These are phyloP conservation scores for Wickerhamomyces rabaulensis DNA, from an alignment of 805 yeast genomes.

Conservation along the genomic window DNA sequence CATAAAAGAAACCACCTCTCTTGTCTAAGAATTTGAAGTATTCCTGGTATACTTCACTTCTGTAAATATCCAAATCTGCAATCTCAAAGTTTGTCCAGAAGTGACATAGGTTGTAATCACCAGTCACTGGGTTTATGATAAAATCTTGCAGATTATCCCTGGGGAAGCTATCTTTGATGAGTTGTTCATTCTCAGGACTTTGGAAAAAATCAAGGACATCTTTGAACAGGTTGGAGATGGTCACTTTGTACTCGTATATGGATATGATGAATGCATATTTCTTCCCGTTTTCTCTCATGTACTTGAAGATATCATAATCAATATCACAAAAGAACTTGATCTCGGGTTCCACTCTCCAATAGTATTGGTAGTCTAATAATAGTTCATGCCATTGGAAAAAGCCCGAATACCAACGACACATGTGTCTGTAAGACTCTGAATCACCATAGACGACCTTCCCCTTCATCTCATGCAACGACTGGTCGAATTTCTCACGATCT, in stretches of 20 bases:
- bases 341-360: conserved; percentile 92
- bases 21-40: conserved; percentile 69
- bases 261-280: conserved; percentile 73
- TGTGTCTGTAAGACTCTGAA: conserved; percentile 73
- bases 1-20: conserved; percentile 83
- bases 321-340: conserved; percentile 71
- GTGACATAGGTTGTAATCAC: conserved; percentile 77
- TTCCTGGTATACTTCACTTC: conserved; percentile 60
- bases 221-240: conserved; percentile 42
- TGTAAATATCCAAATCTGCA: conserved; percentile 71
- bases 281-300: conserved; percentile 53
- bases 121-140: conserved; percentile 60
- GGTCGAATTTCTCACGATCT: conserved; percentile 66
- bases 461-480: conserved; percentile 52
- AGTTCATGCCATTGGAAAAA: conserved; percentile 72
- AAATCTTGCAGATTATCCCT: conserved; percentile 61
- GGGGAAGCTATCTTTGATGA: conserved; percentile 32
- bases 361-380: conserved; percentile 68
- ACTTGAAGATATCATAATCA: conserved; percentile 50
- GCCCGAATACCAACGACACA: conserved; percentile 88
- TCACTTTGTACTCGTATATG: conserved; percentile 59
- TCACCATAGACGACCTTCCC: conserved; percentile 64
- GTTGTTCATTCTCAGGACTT: conserved; percentile 1
- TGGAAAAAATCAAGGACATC: conserved; percentile 17
- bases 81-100: conserved; percentile 92